Evolutionary conservation across 768 basidiomycete species (phyloP).

Genomic region (Pulveroboletus ravenelii): DNA sequence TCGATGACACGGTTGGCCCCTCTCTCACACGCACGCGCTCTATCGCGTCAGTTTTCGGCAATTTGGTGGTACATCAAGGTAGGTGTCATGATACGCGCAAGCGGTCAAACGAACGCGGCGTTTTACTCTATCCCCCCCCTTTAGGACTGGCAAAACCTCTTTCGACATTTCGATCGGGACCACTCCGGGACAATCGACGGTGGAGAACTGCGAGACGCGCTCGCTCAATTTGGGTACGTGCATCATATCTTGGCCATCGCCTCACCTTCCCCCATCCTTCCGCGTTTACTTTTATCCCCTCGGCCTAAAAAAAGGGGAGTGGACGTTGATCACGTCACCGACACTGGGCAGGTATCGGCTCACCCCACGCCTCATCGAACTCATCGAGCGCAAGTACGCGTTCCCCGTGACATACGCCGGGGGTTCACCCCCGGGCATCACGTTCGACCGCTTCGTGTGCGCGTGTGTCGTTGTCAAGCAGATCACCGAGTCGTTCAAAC

Average conservation of each 20-base stretch:
- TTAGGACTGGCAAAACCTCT: slow-evolving; percentile 81
- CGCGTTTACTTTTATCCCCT: no score
- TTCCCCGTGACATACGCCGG: slow-evolving; percentile 33
- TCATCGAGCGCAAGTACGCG: slow-evolving; percentile 77
- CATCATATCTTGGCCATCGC: neutral
- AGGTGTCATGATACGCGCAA: neutral
- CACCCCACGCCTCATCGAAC: slow-evolving; percentile 55
- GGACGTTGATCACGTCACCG: neutral
- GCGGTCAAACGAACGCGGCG: no score
- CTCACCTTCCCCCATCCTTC: neutral
- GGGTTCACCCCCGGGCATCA: slow-evolving; percentile 52
- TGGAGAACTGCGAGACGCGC: slow-evolving; percentile 61
- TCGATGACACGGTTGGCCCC: neutral
- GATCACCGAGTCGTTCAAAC: slow-evolving; percentile 64
- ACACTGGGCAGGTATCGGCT: slow-evolving; percentile 51
- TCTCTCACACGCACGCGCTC: neutral
- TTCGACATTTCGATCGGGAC: slow-evolving; percentile 81
- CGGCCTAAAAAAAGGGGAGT: neutral
- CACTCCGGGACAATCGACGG: slow-evolving; percentile 75
- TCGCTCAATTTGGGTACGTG: slow-evolving; percentile 65
- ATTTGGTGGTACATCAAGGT: slow-evolving; percentile 81
- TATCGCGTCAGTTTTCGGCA: slow-evolving; percentile 52
- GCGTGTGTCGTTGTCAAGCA: slow-evolving; percentile 82
- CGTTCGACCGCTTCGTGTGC: slow-evolving; percentile 83
- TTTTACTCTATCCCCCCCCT: neutral